Conservation (phyloP, 2,329 filamentous ascomycete genomes). For the Hypoxylon sp. region DNA sequence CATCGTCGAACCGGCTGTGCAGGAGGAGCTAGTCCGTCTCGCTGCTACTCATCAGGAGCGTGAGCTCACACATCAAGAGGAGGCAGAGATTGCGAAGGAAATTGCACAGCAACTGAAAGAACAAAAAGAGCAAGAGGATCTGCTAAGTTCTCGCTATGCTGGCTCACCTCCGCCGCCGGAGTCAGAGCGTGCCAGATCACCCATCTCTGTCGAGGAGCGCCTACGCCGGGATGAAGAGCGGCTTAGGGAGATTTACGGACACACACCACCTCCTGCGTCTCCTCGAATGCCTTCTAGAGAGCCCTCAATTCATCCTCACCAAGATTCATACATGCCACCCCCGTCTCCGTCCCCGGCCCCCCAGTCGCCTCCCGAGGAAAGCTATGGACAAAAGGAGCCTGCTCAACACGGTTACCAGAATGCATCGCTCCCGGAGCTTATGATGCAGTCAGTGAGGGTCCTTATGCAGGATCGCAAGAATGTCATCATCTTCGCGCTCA, state of each 20-base stretch:
- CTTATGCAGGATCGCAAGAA: slow-evolving; percentile 72
- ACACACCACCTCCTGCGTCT: slow-evolving; percentile 49
- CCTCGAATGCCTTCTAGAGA: slow-evolving; percentile 30
- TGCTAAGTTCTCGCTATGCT: slow-evolving; percentile 53
- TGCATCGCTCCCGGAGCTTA: slow-evolving; percentile 67
- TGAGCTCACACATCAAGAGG: slow-evolving; percentile 52
- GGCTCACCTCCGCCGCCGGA: slow-evolving; percentile 45
- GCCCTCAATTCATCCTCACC: slow-evolving; percentile 40
- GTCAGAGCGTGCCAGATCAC: slow-evolving; percentile 48
- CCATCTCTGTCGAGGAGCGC: slow-evolving; percentile 48
- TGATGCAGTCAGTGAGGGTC: slow-evolving; percentile 68
- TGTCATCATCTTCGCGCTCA: slow-evolving; percentile 68
- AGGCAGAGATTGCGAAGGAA: slow-evolving; percentile 55
- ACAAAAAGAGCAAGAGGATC: slow-evolving; percentile 48
- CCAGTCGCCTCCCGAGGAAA: slow-evolving; percentile 48
- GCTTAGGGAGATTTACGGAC: slow-evolving; percentile 68
- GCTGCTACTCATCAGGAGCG: slow-evolving; percentile 62
- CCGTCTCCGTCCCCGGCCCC: slow-evolving; percentile 47
- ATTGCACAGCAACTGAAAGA: slow-evolving; percentile 54
- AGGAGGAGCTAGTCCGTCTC: slow-evolving; percentile 72
- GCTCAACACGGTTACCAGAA: slow-evolving; percentile 55
- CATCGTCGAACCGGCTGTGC: slow-evolving; percentile 71
- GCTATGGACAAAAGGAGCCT: slow-evolving; percentile 53
- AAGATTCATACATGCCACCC: slow-evolving; percentile 49
- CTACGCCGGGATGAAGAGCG: slow-evolving; percentile 65